These are phyloP conservation scores for Lactifluus subvellereus DNA, from an alignment of 768 basidiomycete genomes.

Conservation along the genomic window DNA sequence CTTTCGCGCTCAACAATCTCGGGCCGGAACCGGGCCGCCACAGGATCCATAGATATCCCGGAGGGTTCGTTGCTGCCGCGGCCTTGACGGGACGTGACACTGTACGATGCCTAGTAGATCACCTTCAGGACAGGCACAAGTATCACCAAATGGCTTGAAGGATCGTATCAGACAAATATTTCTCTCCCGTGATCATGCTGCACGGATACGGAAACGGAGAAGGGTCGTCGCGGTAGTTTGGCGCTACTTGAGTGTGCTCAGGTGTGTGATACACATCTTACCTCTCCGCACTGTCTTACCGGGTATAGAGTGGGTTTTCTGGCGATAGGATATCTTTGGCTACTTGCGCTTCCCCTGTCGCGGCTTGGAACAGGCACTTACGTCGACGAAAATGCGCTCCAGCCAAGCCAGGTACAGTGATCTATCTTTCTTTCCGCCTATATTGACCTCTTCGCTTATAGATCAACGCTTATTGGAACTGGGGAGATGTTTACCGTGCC, in stretches of 20 bases:
- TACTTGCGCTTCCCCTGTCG: slow-evolving; percentile 66
- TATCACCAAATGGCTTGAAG: neutral
- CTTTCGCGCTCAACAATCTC: neutral
- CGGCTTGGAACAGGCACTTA: slow-evolving; percentile 64
- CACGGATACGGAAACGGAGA: slow-evolving; percentile 19
- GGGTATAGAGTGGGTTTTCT: slow-evolving; percentile 50
- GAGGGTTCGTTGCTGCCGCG: too few species aligned
- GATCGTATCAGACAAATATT: slow-evolving; percentile 7
- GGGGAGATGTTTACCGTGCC: slow-evolving; percentile 84
- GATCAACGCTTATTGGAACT: slow-evolving; percentile 90
- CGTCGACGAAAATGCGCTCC: slow-evolving; percentile 94
- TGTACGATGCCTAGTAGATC: neutral
- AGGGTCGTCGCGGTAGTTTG: neutral
- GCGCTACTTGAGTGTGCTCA: slow-evolving; percentile 13
- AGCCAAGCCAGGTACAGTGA: slow-evolving; percentile 74
- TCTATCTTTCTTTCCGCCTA: neutral
- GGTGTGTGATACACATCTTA: slow-evolving; percentile 13
- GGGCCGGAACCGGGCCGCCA: slow-evolving; percentile 9
- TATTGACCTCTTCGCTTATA: slow-evolving; percentile 29
- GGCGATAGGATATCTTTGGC: slow-evolving; percentile 71
- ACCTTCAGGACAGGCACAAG: neutral
- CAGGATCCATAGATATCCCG: too few species aligned
- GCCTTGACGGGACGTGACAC: neutral
- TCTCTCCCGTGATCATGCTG: neutral
- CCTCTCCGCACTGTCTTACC: slow-evolving; percentile 7